Conservation (phyloP, 1,139 yeast species). For the Taiozyma sp. region DNA sequence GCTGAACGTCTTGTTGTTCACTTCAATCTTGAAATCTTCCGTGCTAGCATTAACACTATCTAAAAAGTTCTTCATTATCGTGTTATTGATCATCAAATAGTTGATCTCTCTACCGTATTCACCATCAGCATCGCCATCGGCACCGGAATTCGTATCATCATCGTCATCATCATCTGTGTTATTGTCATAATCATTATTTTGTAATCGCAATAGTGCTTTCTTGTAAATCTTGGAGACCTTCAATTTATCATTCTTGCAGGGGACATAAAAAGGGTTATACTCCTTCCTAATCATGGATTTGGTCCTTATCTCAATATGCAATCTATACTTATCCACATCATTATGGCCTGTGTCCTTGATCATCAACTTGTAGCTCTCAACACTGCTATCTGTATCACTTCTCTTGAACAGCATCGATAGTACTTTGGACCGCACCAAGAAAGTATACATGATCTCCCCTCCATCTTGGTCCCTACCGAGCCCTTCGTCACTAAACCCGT, state of each 20-base stretch:
- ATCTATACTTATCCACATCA: conserved; percentile 28
- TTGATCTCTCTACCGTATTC: conserved; percentile 28
- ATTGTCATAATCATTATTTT: conserved; percentile 19
- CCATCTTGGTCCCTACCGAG: conserved; percentile 1
- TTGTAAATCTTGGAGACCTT: conserved; percentile 38
- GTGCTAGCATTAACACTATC: conserved; percentile 45
- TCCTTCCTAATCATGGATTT: conserved; percentile 48
- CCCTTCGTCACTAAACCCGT: conserved; percentile 28
- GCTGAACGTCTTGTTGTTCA: conserved; percentile 37
- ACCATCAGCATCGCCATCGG: conserved; percentile 3
- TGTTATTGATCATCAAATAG: conserved; percentile 40
- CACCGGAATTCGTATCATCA: background rate
- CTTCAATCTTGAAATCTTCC: conserved; percentile 50
- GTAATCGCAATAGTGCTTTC: conserved; percentile 28
- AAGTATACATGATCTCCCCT: conserved; percentile 31
- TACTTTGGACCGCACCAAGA: conserved; percentile 44
- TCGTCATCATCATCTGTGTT: conserved; percentile 23
- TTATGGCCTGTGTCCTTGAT: conserved; percentile 12
- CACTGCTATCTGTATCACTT: conserved; percentile 35
- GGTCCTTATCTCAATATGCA: conserved; percentile 45
- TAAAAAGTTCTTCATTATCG: conserved; percentile 43
- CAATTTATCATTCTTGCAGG: conserved; percentile 35
- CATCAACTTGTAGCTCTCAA: conserved; percentile 31
- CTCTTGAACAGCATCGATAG: conserved; percentile 45
- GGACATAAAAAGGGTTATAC: conserved; percentile 48